These are phyloP conservation scores for Rhizopus delemar DNA, from an alignment of 371 early-diverging fungal species.

Conservation along the genomic window DNA sequence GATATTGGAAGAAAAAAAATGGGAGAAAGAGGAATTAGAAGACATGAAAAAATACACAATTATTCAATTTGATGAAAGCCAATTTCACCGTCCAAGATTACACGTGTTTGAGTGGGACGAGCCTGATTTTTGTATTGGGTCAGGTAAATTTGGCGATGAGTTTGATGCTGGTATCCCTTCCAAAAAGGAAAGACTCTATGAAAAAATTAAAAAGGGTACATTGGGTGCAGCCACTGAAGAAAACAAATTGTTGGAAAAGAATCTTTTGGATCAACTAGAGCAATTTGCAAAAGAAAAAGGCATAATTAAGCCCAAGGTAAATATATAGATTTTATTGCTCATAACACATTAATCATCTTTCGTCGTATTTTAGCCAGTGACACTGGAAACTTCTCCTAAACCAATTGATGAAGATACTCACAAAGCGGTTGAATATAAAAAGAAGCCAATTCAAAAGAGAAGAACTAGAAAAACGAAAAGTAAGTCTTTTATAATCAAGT, in stretches of 20 bases:
- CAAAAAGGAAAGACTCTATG: neutral
- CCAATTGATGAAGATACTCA: neutral
- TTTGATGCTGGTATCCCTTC: neutral
- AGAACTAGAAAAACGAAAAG: neutral
- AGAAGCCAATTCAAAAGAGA: neutral
- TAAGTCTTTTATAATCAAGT: neutral
- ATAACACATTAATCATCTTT: neutral
- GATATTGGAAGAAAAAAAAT: neutral
- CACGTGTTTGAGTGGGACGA: neutral
- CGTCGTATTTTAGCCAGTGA: neutral
- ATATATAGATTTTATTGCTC: neutral
- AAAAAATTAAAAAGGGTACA: neutral
- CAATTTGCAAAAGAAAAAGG: neutral
- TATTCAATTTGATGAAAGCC: neutral
- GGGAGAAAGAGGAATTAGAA: neutral
- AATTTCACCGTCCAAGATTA: neutral
- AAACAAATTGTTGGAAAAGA: neutral
- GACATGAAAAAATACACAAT: neutral
- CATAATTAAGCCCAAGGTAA: neutral
- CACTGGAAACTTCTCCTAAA: neutral
- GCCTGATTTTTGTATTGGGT: neutral
- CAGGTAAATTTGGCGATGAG: neutral
- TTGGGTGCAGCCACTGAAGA: neutral
- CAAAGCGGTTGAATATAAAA: neutral
- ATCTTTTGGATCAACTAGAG: neutral